These are phyloP conservation scores for Cymbidium sinense DNA, from an alignment of 106 monocot genomes.

Conservation along the genomic window DNA sequence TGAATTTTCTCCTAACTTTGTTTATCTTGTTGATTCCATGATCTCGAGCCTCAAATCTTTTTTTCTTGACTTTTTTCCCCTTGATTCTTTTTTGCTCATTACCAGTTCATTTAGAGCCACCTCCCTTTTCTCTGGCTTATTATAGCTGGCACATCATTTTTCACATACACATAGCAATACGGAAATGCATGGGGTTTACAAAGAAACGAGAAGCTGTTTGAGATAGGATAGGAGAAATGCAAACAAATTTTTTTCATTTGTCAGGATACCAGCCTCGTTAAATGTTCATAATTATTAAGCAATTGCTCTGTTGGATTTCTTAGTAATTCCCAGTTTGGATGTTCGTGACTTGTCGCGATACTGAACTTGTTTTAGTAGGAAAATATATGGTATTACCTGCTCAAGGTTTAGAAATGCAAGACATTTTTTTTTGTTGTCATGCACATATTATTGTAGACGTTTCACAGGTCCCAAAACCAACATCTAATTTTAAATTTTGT, in stretches of 20 bases:
- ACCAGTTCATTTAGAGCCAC: not conserved
- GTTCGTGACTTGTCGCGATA: not conserved
- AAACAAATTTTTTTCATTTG: not conserved
- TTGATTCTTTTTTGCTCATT: not conserved
- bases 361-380: not conserved
- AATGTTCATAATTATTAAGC: not conserved
- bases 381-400: not conserved
- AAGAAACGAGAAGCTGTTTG: not conserved
- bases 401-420: not conserved
- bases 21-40: not conserved
- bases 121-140: not conserved
- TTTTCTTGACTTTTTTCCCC: not conserved
- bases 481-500: not conserved
- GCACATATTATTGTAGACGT: not conserved
- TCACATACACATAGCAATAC: not conserved
- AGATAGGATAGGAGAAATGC: not conserved
- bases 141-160: not conserved
- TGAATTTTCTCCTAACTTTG: not conserved
- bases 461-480: not conserved
- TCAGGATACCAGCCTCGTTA: not conserved
- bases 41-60: not conserved
- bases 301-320: not conserved
- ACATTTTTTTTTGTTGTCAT: not conserved
- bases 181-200: not conserved
- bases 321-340: not conserved